phyloP scores from a whole-genome alignment of 2,329 filamentous ascomycete species.

The Claviceps sp. region DNA sequence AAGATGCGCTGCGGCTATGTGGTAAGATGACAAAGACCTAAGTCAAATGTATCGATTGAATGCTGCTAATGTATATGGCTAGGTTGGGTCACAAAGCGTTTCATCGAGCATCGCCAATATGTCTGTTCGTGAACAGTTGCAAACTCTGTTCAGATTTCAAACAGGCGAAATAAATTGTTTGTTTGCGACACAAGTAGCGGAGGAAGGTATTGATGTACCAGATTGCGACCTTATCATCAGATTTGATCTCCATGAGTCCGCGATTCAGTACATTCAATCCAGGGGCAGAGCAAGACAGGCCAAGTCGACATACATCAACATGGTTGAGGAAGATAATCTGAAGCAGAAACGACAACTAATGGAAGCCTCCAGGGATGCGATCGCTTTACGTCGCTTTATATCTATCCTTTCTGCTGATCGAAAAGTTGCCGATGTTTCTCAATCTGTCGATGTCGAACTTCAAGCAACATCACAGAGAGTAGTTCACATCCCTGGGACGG shows the following conservation, averaged over 20 bases:
- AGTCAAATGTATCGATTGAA: background rate
- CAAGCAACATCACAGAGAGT: constrained; percentile 26
- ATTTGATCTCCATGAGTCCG: constrained; percentile 78
- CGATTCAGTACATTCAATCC: constrained; percentile 93
- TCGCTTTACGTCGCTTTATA: constrained; percentile 63
- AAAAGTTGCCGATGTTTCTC: constrained; percentile 23
- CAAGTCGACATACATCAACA: constrained; percentile 70
- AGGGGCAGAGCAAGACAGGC: constrained; percentile 69
- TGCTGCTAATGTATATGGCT: background rate
- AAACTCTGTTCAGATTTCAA: constrained; percentile 54
- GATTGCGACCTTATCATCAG: constrained; percentile 55
- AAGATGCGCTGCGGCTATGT: constrained; percentile 50
- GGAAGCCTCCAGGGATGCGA: constrained; percentile 48
- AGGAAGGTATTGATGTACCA: constrained; percentile 55
- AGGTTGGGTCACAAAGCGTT: constrained; percentile 17
- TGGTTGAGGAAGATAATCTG: constrained; percentile 61
- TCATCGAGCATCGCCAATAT: constrained; percentile 43
- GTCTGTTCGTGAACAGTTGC: constrained; percentile 60
- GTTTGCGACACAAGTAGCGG: constrained; percentile 53
- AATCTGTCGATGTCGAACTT: constrained; percentile 8
- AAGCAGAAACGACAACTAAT: constrained; percentile 42
- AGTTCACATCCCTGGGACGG: constrained; percentile 51
- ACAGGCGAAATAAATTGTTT: constrained; percentile 47
- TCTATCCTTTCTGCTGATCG: constrained; percentile 60
- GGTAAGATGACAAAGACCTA: constrained; percentile 25